Evolutionary conservation across 1,284 basidiomycete species (phyloP).

Genomic region (Irpex sp.): DNA sequence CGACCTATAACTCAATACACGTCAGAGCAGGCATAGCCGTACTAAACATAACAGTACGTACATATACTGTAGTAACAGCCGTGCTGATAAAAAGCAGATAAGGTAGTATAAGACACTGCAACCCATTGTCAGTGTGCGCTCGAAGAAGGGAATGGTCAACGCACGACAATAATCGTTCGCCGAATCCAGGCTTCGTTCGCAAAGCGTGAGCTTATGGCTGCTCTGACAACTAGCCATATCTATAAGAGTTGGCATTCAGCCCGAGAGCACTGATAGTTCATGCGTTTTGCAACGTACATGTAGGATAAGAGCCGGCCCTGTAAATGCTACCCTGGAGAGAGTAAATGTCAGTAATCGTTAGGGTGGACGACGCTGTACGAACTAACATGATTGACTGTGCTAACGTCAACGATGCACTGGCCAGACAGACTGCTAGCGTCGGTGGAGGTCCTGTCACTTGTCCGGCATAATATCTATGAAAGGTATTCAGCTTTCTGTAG

Average conservation of each 20-base stretch:
- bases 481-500: background rate
- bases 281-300: constrained; percentile 13
- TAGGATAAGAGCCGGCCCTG: constrained; percentile 16
- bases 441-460: constrained; percentile 14
- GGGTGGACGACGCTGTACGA: background rate
- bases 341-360: background rate
- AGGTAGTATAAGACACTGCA: constrained; percentile 11
- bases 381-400: constrained; percentile 13
- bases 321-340: constrained; percentile 11
- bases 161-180: constrained; percentile 7
- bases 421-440: constrained; percentile 6
- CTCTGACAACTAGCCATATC: constrained; percentile 15
- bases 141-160: constrained; percentile 1
- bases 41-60: background rate
- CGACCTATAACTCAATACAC: constrained; percentile 7
- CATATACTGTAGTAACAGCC: background rate
- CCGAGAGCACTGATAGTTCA: background rate
- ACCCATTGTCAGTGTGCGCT: background rate
- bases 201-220: constrained; percentile 7
- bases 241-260: background rate
- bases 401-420: constrained; percentile 15
- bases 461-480: constrained; percentile 10
- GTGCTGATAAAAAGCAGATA: constrained; percentile 6
- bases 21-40: background rate
- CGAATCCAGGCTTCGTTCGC: background rate